Percentiles rank a stretch among this genome's conserved stretches.
phyloP scores from a whole-genome alignment of 2,329 filamentous ascomycete species.

The Neonectria hederae region DNA sequence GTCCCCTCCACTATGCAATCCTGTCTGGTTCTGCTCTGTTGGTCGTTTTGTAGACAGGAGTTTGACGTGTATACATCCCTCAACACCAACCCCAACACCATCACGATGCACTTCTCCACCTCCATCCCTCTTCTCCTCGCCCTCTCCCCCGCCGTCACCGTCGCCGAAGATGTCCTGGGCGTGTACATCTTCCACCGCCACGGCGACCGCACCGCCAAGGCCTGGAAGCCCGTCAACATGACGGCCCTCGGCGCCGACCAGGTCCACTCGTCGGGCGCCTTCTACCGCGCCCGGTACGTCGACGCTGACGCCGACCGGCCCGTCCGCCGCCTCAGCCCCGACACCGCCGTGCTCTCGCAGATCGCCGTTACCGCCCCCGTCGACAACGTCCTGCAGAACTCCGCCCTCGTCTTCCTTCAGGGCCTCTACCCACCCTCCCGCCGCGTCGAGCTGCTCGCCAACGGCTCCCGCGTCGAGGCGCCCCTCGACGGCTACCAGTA shows the following conservation, averaged over 20 bases:
- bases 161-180: slow-evolving; percentile 77
- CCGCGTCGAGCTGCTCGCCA: slow-evolving; percentile 70
- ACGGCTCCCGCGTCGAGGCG: slow-evolving; percentile 71
- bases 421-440: slow-evolving; percentile 85
- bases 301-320: slow-evolving; percentile 63
- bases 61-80: background rate
- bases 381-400: slow-evolving; percentile 82
- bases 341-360: slow-evolving; percentile 75
- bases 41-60: background rate
- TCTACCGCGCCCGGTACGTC: slow-evolving; percentile 82
- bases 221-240: slow-evolving; percentile 73
- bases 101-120: slow-evolving; percentile 52
- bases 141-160: slow-evolving; percentile 48
- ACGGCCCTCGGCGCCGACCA: slow-evolving; percentile 83
- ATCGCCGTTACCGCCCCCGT: slow-evolving; percentile 76
- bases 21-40: background rate
- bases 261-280: slow-evolving; percentile 76
- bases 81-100: slow-evolving; percentile 7
- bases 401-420: slow-evolving; percentile 83
- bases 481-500: slow-evolving; percentile 87
- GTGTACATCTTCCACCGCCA: slow-evolving; percentile 90
- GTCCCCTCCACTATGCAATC: background rate
- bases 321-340: slow-evolving; percentile 72
- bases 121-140: slow-evolving; percentile 52
- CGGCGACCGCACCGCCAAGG: slow-evolving; percentile 86